Evolutionary conservation across 345 rosid genomes (phyloP).

Genomic region (Acer campestre): DNA sequence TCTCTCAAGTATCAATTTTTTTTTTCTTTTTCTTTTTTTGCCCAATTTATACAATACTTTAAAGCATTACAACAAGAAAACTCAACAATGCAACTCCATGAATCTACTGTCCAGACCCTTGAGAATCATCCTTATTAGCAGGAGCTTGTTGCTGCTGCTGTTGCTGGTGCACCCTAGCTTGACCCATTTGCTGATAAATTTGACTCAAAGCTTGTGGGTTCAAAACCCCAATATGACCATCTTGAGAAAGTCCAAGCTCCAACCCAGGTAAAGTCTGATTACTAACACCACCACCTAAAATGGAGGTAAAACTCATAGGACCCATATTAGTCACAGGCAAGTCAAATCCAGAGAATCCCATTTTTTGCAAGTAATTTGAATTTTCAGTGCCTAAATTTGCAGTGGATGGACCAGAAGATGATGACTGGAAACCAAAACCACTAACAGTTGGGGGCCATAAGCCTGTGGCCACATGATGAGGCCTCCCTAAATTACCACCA

Average conservation of each 20-base stretch:
- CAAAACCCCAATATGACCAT: conserved; percentile 84
- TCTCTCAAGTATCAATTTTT: conserved; percentile 31
- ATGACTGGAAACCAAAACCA: conserved; percentile 67
- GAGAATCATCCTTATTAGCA: conserved; percentile 76
- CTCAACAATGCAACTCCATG: conserved; percentile 37
- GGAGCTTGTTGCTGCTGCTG: conserved; percentile 52
- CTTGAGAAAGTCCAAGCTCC: conserved; percentile 92
- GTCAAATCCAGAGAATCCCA: conserved; percentile 84
- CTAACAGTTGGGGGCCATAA: conserved; percentile 69
- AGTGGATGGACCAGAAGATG: conserved; percentile 47
- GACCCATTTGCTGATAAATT: conserved; percentile 94
- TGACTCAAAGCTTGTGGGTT: conserved; percentile 74
- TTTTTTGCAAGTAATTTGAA: conserved; percentile 55
- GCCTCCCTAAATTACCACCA: conserved; percentile 63
- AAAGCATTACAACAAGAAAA: conserved; percentile 38
- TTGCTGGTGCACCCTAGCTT: conserved; percentile 55
- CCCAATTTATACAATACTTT: conserved; percentile 54
- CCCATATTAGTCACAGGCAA: conserved; percentile 60
- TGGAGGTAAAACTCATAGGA: conserved; percentile 77
- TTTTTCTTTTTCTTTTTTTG: conserved; percentile 25
- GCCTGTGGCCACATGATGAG: conserved; percentile 62
- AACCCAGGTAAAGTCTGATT: conserved; percentile 80
- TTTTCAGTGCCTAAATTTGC: conserved; percentile 55
- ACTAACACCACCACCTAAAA: conserved; percentile 49
- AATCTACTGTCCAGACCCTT: conserved; percentile 75